Base-by-base conservation (phyloP, 345 rosid genomes). In the Pugionium cornutum region DNA sequence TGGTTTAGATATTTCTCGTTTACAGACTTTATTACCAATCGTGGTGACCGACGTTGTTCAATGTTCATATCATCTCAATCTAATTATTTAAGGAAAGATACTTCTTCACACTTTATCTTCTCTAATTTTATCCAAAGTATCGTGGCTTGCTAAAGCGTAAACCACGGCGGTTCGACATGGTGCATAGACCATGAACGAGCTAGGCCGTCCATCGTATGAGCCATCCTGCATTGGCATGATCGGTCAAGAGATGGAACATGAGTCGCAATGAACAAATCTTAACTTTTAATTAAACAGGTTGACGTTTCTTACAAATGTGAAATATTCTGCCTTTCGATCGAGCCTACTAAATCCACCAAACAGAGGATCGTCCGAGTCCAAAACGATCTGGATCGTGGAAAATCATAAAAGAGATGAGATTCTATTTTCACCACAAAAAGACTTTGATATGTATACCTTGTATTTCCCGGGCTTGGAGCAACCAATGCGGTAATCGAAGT, bases 401-500 rank as follows among this genome's bases (percentile, higher is more conserved):
- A 35, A 36, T 3, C 4, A 9, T 47, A 35, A 37, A 10, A 52
- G 51, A 44, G 53, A 51, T 58, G 1, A 30, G 51, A 33, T 35
- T 48, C 6, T 41, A 34, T 9, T 9, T 41, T 11, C 52, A 46
- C 18, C 30, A 33, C 41, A 42, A 45, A 51, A 18, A 45, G 45
- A 60, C 53, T 33, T 36, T 31, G 56, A 31, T 53, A 39, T 39
- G 33, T 18, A 29, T 85, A 92, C 98, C 97, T 88, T 86, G 70
- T 92, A 92, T 67, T 92, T 92, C 53, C 98, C 98, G 29, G 96
- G 81, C 80, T 85, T 84, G 49, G 77, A 67, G 86, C 97, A 86
- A 68, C 98, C 98, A 6, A 92, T 72, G 53, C 83, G 82, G 76
- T 88, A 92, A 68, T 88, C 89, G 0, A 79, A 82, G 74, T 89